A percentile compares a stretch with the other conserved stretches of the same genome.
Evolutionary conservation across 1,284 basidiomycete species (phyloP).

Genomic region (Puccinia polysora): DNA sequence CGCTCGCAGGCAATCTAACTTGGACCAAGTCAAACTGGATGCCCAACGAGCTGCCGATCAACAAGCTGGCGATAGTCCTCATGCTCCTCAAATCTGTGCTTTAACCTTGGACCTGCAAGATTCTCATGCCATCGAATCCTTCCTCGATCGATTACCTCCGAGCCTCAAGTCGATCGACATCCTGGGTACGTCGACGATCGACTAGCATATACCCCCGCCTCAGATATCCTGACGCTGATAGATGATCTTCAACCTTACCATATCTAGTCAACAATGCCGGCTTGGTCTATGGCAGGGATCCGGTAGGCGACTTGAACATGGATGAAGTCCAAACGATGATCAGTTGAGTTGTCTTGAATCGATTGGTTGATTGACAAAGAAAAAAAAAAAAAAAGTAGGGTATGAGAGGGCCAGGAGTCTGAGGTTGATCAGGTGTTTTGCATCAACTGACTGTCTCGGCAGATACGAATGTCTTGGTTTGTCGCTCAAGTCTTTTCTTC

Average conservation of each 20-base stretch:
- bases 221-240: too few relatives aligned
- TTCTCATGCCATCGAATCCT: slow-evolving; percentile 48
- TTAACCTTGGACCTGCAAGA: slow-evolving; percentile 72
- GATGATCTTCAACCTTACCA: background rate
- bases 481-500: too few relatives aligned
- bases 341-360: slow-evolving; percentile 44
- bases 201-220: too few relatives aligned
- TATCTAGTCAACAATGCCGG: slow-evolving; percentile 34
- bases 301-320: slow-evolving; percentile 37
- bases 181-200: slow-evolving; percentile 6
- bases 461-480: slow-evolving; percentile 40
- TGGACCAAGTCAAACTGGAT: slow-evolving; percentile 53
- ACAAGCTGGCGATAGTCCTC: slow-evolving; percentile 64
- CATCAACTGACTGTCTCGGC: background rate
- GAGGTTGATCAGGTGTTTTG: too few relatives aligned
- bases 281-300: slow-evolving; percentile 35
- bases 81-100: slow-evolving; percentile 66
- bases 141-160: slow-evolving; percentile 11
- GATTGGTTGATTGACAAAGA: background rate
- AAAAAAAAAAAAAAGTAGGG: too few relatives aligned
- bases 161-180: slow-evolving; percentile 36
- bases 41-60: slow-evolving; percentile 66
- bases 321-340: slow-evolving; percentile 41
- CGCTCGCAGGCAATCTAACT: slow-evolving; percentile 53
- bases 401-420: too few relatives aligned